Base-by-base conservation (phyloP, 331 rosid genomes). In the Cucumis variabilis region DNA sequence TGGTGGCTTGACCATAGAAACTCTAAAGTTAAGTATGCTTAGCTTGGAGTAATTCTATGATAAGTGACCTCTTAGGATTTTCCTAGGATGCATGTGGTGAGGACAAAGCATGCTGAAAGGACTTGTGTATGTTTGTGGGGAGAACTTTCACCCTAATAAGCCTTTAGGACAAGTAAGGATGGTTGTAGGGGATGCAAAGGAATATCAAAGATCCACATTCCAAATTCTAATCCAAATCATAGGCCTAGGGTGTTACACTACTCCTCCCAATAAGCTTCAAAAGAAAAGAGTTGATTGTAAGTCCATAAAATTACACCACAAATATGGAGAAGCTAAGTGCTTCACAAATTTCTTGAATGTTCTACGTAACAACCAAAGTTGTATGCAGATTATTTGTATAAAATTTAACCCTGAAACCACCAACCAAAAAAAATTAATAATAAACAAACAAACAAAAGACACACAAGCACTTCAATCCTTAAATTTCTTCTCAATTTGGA, bases 261-360 rank as follows among this genome's bases (percentile, higher is more conserved):
- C 98, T 94, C 89, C 94, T 94, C 85, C 99, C 99, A 79, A 97
- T 92, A 89, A 97, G 98, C 99, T 97, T 90, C 88, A 91, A 76
- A 23, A 82, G 66, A 88, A 48, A 83, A 66, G 58, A 27, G 41
- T 16, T 58, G 69, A 71, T 17, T 33, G 30, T 24, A 81, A 86
- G 71, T 85, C 21, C 62, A 77, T n/a, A 25, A 71, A 82, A 83
- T 60, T 17, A 69, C 19, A 25, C 24, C 60, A 37, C 86, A 23
- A 16, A 13, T 19, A 17, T 20, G 37, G 28, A 63, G 27, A 62
- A 41, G 50, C 58, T 13, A 63, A 62, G 50, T 30, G 73, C 69
- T 33, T 58, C 55, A 23, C 1, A 24, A 37, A 82, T 82, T 33
- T 63, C 55, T 23, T 21, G 72, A 30, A 82, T 21, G n/a, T 21